These are phyloP conservation scores for Tieghemostelium lacteum DNA, from an alignment of 78 protist species.

Conservation along the genomic window DNA sequence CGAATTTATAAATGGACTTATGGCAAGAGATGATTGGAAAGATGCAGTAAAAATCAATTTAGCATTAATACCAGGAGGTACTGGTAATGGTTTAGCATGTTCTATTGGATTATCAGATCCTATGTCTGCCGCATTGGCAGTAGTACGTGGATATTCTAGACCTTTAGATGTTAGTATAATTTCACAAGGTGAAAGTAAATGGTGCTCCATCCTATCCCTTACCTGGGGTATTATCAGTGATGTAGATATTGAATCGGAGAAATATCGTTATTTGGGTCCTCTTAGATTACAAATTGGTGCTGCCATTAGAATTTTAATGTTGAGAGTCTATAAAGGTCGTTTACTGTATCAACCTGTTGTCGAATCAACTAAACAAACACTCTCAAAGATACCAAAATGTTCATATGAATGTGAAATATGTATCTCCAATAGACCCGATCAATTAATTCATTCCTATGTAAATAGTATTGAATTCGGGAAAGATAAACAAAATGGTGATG, in stretches of 20 bases:
- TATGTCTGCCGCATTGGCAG: constrained; percentile 54
- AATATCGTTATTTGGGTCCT: constrained; percentile 68
- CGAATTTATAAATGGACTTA: constrained; percentile 64
- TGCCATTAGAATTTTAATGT: constrained; percentile 22
- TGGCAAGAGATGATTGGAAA: constrained; percentile 57
- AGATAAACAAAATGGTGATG: background rate
- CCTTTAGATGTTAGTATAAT: constrained; percentile 61
- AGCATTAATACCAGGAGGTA: constrained; percentile 50
- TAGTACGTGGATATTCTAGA: constrained; percentile 42
- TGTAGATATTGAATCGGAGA: constrained; percentile 77
- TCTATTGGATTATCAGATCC: constrained; percentile 53
- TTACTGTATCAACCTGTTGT: constrained; percentile 39
- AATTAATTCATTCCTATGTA: no score
- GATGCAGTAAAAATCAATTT: constrained; percentile 28
- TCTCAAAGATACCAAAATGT: constrained; percentile 54
- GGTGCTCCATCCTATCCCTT: constrained; percentile 58
- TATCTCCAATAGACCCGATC: background rate
- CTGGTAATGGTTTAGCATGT: constrained; percentile 65
- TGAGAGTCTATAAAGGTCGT: constrained; percentile 48
- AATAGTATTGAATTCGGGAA: no score
- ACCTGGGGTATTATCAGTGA: constrained; percentile 68
- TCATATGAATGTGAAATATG: constrained; percentile 26
- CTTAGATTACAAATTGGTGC: constrained; percentile 40
- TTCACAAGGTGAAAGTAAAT: constrained; percentile 33
- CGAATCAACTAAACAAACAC: constrained; percentile 5